Evolutionary conservation across 306 rosid genomes (phyloP).

Genomic region (Mimosa bimucronata): DNA sequence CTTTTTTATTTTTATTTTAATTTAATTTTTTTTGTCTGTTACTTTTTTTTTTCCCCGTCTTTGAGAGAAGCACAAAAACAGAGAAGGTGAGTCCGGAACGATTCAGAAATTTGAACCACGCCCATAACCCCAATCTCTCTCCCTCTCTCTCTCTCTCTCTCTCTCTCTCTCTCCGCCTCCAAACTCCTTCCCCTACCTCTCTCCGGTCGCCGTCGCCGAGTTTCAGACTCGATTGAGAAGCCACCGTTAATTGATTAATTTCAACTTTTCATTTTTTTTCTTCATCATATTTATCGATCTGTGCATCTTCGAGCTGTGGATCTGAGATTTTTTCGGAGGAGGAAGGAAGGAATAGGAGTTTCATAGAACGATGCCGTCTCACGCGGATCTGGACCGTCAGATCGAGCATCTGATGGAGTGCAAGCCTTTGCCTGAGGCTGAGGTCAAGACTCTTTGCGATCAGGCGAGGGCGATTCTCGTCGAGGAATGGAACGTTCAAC

Average conservation of each 20-base stretch:
- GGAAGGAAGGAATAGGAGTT: neutral
- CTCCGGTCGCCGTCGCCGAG: slow-evolving; percentile 45
- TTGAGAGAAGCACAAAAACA: slow-evolving; percentile 25
- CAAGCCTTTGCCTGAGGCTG: slow-evolving; percentile 90
- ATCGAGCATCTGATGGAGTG: slow-evolving; percentile 98
- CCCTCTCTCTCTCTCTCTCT: slow-evolving; percentile 37
- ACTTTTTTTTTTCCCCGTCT: slow-evolving; percentile 20
- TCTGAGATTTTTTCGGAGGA: slow-evolving; percentile 43
- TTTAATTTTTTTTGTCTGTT: neutral
- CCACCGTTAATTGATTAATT: slow-evolving; percentile 19
- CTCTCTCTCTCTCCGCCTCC: too few relatives aligned
- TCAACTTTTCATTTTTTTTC: slow-evolving; percentile 27
- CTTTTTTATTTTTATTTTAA: neutral
- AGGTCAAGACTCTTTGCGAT: slow-evolving; percentile 90
- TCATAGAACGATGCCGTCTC: slow-evolving; percentile 79
- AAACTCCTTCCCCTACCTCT: slow-evolving; percentile 28
- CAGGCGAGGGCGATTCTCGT: slow-evolving; percentile 94
- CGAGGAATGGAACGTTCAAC: slow-evolving; percentile 98
- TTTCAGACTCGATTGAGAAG: slow-evolving; percentile 21
- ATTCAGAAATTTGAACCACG: slow-evolving; percentile 45
- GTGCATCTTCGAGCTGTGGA: too few relatives aligned
- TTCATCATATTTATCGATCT: slow-evolving; percentile 44
- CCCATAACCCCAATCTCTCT: slow-evolving; percentile 52
- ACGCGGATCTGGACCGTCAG: slow-evolving; percentile 99
- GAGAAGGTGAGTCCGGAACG: slow-evolving; percentile 44